Conservation (phyloP, 257 asterid genomes). For the Fraxinus americana region DNA sequence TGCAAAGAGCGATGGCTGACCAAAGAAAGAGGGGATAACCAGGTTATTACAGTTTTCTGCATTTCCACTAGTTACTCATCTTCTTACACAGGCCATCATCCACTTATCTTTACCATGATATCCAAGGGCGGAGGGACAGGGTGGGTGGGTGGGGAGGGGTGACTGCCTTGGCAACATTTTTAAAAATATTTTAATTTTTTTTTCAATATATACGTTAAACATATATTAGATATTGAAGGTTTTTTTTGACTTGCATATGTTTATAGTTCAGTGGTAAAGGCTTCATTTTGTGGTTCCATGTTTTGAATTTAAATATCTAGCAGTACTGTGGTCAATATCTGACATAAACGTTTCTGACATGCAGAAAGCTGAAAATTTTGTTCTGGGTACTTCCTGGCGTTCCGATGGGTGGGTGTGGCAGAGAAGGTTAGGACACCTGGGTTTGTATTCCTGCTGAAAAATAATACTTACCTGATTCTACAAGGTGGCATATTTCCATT, state of each 20-base stretch:
- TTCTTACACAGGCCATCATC: not conserved
- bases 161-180: no score
- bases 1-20: slow-evolving; percentile 47
- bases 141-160: no score
- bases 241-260: no score
- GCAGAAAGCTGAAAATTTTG: slow-evolving; percentile 6
- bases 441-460: slow-evolving; percentile 17
- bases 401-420: slow-evolving; percentile 18
- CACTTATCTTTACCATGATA: not conserved
- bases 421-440: slow-evolving; percentile 10
- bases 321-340: slow-evolving; percentile 1
- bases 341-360: slow-evolving; percentile 27
- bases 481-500: slow-evolving; percentile 19
- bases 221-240: no score
- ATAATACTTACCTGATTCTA: slow-evolving; percentile 13
- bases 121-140: no score
- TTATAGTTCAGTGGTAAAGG: no score
- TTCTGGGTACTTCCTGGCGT: slow-evolving; percentile 12
- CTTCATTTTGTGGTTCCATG: not conserved
- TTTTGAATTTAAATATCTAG: slow-evolving; percentile 12
- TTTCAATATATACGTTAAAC: no score
- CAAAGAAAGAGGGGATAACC: slow-evolving; percentile 23
- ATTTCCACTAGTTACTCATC: slow-evolving; percentile 11
- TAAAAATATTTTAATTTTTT: no score
- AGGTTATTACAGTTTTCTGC: slow-evolving; percentile 19